Evolutionary conservation across 805 yeast genomes (phyloP), one percentile per base, ranked within the genome.

Genomic region (Zygoascus flipseniorum): DNA sequence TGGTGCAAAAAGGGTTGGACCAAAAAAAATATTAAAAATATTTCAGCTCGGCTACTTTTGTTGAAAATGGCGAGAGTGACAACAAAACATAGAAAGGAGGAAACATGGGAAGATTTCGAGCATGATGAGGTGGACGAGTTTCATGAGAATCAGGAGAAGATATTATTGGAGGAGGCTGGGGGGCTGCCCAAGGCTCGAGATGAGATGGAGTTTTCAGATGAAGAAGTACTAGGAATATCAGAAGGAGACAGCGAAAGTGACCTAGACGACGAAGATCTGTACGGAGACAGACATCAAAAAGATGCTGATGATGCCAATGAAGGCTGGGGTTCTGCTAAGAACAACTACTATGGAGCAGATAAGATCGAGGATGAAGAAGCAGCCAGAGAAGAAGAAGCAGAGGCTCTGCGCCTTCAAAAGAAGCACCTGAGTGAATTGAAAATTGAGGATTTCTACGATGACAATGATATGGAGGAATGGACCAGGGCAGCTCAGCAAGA

Each of bases 351-450:
- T 46, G 72, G 70, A 9, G 75, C 65, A 31, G 72, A 65, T 45
- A 58, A 60, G 9, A 58, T 48, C 9, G 60, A 56, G 37, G 62
- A 54, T 32, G 64, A 59, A 19, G 66, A 57, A 20, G 62, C 52
- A 19, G 60, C 88, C 5, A 82, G 80, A 57, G 82, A 80, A 57
- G 83, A 89, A 70, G 93, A 92, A 54, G 82, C 81, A 61, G 97
- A 93, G 69, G 98, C 98, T 0, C 64, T 87, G 48, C 81, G 89
- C 64, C 82, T 88, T 60, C 97, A 90, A 70, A 86, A 85, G 72
- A 77, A 79, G 60, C 89, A 89, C 80, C 85, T 62, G 89, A 86
- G 53, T 4, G 60, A 57, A 47, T 52, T 62, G 50, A 81, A 81
- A 47, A 82, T 85, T 78, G 86, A 77, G 28, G 93, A 85, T 66